A percentile compares a stretch with the other conserved stretches of the same genome.
These are phyloP conservation scores for Grosmannia clavigera DNA, from an alignment of 2,329 filamentous ascomycete genomes.

Conservation along the genomic window DNA sequence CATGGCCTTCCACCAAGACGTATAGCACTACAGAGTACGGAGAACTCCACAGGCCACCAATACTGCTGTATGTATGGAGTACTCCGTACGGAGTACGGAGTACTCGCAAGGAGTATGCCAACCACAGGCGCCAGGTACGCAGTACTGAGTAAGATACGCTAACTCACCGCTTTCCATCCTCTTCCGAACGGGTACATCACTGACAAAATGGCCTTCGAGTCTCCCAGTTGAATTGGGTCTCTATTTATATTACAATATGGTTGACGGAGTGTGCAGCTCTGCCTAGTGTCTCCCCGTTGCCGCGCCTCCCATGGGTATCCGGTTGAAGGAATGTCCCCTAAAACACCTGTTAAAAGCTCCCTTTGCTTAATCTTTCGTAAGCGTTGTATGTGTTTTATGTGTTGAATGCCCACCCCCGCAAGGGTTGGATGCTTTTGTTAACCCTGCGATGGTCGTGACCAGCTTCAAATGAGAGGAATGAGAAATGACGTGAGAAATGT, in stretches of 20 bases:
- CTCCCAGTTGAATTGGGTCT: neutral
- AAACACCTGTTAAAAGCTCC: conserved; percentile 5
- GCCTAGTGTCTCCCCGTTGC: neutral
- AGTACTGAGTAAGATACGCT: too few relatives aligned
- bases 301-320: conserved; percentile 6
- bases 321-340: conserved; percentile 7
- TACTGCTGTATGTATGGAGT: too few relatives aligned
- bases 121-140: too few relatives aligned
- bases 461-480: neutral
- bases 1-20: too few relatives aligned
- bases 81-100: too few relatives aligned
- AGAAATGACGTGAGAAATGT: conserved; percentile 13
- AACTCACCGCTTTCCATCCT: neutral
- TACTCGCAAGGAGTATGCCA: too few relatives aligned
- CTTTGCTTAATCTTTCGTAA: neutral
- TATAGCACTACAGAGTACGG: too few relatives aligned
- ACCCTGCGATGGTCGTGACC: neutral
- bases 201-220: neutral
- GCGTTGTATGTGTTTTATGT: conserved; percentile 8
- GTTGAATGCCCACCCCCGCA: neutral
- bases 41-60: too few relatives aligned
- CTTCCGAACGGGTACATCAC: neutral
- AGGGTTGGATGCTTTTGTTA: conserved; percentile 11
- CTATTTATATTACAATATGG: neutral
- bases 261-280: neutral